phyloP scores from a whole-genome alignment of 768 basidiomycete genomes.

The Macrolepiota albuminosa region DNA sequence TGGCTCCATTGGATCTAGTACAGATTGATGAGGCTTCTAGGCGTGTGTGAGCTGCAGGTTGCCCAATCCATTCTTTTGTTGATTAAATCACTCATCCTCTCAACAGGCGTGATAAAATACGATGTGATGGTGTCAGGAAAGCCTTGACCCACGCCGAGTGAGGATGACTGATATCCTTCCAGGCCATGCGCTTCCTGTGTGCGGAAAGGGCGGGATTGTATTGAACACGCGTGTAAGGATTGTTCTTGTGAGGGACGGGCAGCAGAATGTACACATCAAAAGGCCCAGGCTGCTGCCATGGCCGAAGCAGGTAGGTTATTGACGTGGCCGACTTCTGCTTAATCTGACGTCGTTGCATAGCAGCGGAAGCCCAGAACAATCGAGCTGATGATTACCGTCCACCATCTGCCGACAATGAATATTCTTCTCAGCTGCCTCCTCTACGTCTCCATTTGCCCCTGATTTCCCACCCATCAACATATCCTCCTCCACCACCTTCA shows the following conservation, averaged over 20 bases:
- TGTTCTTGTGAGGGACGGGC: conserved; percentile 41
- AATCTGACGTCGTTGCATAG: background rate
- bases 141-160: background rate
- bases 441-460: conserved; percentile 20
- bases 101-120: conserved; percentile 54
- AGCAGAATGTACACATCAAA: conserved; percentile 42
- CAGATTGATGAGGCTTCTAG: conserved; percentile 24
- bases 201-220: conserved; percentile 47
- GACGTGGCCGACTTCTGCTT: background rate
- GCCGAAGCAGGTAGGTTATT: conserved; percentile 20
- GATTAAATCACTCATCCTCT: conserved; percentile 7
- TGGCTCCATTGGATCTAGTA: conserved; percentile 1
- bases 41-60: conserved; percentile 60
- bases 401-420: conserved; percentile 8
- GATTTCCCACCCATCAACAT: conserved; percentile 18
- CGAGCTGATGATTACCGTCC: conserved; percentile 3
- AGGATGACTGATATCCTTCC: background rate
- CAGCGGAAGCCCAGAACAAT: conserved; percentile 2
- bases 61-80: conserved; percentile 7
- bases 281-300: conserved; percentile 16
- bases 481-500: conserved; percentile 16
- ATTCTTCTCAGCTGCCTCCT: conserved; percentile 14
- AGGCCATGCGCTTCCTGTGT: conserved; percentile 49
- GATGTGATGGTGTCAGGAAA: conserved; percentile 56
- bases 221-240: conserved; percentile 42